phyloP scores from a whole-genome alignment of 306 rosid species.

The Sicyos edulis region DNA sequence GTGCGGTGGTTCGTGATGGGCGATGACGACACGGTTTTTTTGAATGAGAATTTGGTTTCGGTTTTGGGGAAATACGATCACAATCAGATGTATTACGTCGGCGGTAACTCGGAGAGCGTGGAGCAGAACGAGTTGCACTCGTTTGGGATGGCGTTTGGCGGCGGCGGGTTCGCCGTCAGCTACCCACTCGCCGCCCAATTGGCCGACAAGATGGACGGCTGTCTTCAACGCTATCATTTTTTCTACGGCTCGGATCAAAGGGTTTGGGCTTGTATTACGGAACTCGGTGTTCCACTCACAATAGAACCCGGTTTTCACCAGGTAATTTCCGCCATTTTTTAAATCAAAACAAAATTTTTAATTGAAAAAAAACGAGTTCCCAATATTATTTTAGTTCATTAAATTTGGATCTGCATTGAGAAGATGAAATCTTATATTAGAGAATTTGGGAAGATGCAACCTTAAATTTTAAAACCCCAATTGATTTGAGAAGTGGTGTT shows the following conservation, averaged over 20 bases:
- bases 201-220: slow-evolving; percentile 54
- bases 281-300: slow-evolving; percentile 77
- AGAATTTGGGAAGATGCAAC: too few relatives aligned
- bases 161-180: slow-evolving; percentile 87
- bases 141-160: slow-evolving; percentile 91
- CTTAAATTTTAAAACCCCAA: too few relatives aligned
- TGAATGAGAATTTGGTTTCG: slow-evolving; percentile 60
- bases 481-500: too few relatives aligned
- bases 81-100: slow-evolving; percentile 57
- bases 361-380: too few relatives aligned
- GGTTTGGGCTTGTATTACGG: slow-evolving; percentile 76
- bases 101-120: slow-evolving; percentile 89
- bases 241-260: slow-evolving; percentile 97
- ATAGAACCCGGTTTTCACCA: slow-evolving; percentile 77
- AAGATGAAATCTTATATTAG: too few relatives aligned
- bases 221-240: slow-evolving; percentile 57
- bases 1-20: slow-evolving; percentile 99
- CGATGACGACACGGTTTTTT: slow-evolving; percentile 86
- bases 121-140: slow-evolving; percentile 76
- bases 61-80: slow-evolving; percentile 70
- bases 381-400: too few relatives aligned
- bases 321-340: slow-evolving; percentile 30
- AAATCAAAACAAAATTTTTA: too few relatives aligned
- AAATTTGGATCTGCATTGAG: too few relatives aligned
- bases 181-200: slow-evolving; percentile 70